Base-by-base conservation (phyloP, 1,284 basidiomycete genomes). In the Ustilago xerochloae region DNA sequence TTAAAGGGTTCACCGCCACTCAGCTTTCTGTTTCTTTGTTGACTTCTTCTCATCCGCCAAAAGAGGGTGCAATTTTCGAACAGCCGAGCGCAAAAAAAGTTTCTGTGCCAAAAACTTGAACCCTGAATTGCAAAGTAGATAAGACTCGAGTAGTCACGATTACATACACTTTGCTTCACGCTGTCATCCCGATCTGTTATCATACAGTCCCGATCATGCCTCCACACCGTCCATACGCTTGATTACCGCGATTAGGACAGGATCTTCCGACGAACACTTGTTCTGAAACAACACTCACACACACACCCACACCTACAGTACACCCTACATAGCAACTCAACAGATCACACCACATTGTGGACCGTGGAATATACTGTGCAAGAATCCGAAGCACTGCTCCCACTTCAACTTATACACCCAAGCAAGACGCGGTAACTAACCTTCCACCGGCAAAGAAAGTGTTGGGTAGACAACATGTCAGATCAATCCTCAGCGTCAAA, bases 121-220 rank as follows among this genome's bases (percentile, higher is more conserved):
- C 56, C 56, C 63, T 65, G 56, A 55, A 49, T n/a, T n/a, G n/a
- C 15, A 48, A 36, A 15, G n/a, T 36, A 41, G 47, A 51, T 56
- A 61, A 61, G 45, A 35, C 28, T 52, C 41, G n/a, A 3, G n/a
- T 20, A 33, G 64, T 67, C 58, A 62, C 38, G 53, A 35, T 67
- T 61, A 67, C 39, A 29, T 60, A 29, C 12, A 6, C n/a, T n/a
- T n/a, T n/a, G n/a, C n/a, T n/a, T n/a, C 18, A 35, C 28, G 4
- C 32, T 22, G 24, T 7, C 7, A 24, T 15, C 24, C 26, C 33
- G 24, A 53, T 20, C 1, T 10, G 6, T 3, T 24, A 20, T n/a
- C n/a, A n/a, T 10, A 15, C 2, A 45, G 28, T 47, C 20, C 22
- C 16, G 22, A 29, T 9, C 24, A 57, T 67, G 58, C 64, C 64